Evolutionary conservation across 257 asterid species (phyloP), one percentile per base, ranked within the genome.

Genomic region (Cordia subcordata): DNA sequence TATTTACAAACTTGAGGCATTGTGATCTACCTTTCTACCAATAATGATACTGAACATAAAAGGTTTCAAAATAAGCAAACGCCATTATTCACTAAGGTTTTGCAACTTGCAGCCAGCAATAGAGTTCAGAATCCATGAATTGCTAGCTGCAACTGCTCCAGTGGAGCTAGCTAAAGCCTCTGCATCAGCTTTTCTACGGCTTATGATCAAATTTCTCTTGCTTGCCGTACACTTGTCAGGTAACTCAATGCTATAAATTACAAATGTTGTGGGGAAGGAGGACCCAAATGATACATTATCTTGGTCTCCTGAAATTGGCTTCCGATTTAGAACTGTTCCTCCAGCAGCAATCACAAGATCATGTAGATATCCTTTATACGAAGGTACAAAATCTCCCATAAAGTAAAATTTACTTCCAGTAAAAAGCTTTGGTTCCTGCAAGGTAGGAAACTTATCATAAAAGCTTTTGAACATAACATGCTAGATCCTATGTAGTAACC

Each of bases 401-500:
- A 92, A 82, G 74, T 70, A 88, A 77, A 92, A 92, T 19, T 70
- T 45, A 78, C 19, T 75, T 52, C 87, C 90, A 61, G 60, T 70
- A 55, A 92, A 86, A 54, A 92, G 95, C 81, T 84, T 92, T 18
- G 94, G 86, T 73, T 77, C 77, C 98, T 92, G 90, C 86, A 77
- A 68, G 57, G 60, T 56, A 50, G 46, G 13, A 62, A 20, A 39
- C n/a, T 44, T 54, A 19, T 20, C 5, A 18, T 11, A 57, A 38
- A 53, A 27, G 17, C 46, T 8, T 6, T 16, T 32, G 27, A 2
- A 5, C 10, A 27, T 27, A 6, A 27, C 35, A 27, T 1, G 4
- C 4, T 27, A 1, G 35, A 6, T 27, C 6, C 35, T 27, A 27
- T 27, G 6, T 27, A 27, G 35, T 27, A 27, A 6, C 35, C 35